Conservation (phyloP, 2,329 filamentous ascomycete species). For the Fusarium cyanostomum region DNA sequence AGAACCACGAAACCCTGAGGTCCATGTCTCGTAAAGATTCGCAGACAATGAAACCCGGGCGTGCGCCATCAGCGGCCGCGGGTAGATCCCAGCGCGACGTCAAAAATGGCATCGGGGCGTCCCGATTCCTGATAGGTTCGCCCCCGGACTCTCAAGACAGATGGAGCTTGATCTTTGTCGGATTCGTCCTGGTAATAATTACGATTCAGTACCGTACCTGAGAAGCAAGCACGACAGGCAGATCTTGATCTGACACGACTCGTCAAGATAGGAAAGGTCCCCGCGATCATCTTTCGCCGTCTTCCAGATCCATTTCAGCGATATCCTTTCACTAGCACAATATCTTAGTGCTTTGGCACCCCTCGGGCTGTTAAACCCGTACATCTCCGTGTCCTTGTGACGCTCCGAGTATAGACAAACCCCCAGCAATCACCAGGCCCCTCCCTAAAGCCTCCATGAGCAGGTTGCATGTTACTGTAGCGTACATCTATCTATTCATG, state of each 20-base stretch:
- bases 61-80: conserved; percentile 1
- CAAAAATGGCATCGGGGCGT: not conserved
- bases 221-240: too few species aligned
- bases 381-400: not conserved
- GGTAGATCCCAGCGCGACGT: conserved; percentile 5
- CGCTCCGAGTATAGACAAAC: not conserved
- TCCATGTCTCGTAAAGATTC: conserved; percentile 1
- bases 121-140: not conserved
- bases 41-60: conserved; percentile 5
- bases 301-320: too few species aligned
- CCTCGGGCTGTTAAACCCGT: not conserved
- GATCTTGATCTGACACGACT: too few species aligned
- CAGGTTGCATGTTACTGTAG: not conserved
- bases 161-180: not conserved
- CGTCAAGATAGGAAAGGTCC: too few species aligned
- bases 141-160: too few species aligned
- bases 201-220: too few species aligned
- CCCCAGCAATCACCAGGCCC: not conserved
- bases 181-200: not conserved
- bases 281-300: too few species aligned
- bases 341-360: too few species aligned
- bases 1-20: not conserved
- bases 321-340: too few species aligned
- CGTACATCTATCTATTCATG: conserved; percentile 1
- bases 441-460: not conserved